These are phyloP conservation scores for Lyophyllum atratum DNA, from an alignment of 768 basidiomycete genomes.

Conservation along the genomic window DNA sequence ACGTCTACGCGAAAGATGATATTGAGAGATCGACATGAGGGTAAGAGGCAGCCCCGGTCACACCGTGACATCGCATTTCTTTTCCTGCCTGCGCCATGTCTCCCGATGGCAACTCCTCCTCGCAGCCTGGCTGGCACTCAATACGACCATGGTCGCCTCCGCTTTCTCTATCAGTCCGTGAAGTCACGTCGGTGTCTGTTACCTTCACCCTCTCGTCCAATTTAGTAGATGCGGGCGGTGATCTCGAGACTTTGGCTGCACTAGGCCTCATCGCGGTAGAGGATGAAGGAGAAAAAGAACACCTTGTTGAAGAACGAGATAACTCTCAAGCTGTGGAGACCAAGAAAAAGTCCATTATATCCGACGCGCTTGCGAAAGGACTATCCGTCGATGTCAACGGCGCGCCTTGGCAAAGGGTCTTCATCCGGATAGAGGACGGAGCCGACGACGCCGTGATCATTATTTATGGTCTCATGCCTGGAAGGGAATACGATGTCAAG, in stretches of 20 bases:
- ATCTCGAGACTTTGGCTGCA: conserved; percentile 44
- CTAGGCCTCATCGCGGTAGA: conserved; percentile 36
- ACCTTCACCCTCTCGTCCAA: conserved; percentile 73
- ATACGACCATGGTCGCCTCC: conserved; percentile 78
- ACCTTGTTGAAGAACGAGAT: conserved; percentile 32
- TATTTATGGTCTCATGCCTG: conserved; percentile 86
- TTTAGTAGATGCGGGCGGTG: conserved; percentile 37
- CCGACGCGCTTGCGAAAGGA: conserved; percentile 71
- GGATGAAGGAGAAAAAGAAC: conserved; percentile 36
- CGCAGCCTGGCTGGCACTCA: conserved; percentile 57
- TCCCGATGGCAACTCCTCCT: conserved; percentile 20
- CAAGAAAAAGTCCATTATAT: conserved; percentile 48
- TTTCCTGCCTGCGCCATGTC: conserved; percentile 23
- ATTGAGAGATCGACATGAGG: neutral
- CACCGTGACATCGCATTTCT: neutral
- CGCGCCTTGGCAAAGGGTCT: conserved; percentile 75
- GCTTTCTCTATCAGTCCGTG: conserved; percentile 69
- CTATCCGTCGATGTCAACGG: conserved; percentile 82
- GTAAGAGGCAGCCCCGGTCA: neutral
- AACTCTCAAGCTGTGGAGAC: conserved; percentile 22
- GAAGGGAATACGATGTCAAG: conserved; percentile 89
- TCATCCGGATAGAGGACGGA: conserved; percentile 78
- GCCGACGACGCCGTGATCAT: conserved; percentile 89
- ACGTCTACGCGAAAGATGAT: neutral
- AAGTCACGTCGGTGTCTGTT: conserved; percentile 85